Base-by-base conservation (phyloP, 306 rosid species). In the Casuarina cunninghamiana region DNA sequence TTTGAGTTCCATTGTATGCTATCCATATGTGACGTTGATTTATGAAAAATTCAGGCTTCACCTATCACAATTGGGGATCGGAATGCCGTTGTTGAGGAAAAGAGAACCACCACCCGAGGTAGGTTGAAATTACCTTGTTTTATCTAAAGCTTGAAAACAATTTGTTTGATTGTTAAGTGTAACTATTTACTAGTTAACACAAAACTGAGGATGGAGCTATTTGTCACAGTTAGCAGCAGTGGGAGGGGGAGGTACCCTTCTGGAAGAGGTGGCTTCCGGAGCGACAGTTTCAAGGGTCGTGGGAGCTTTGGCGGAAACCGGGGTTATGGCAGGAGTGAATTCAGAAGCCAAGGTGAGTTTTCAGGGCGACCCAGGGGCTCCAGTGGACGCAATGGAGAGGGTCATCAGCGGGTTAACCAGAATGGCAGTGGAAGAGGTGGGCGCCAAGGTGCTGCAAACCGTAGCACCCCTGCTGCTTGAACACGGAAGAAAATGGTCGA, bases 21-120 rank as follows among this genome's bases (percentile, higher is more conserved):
- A 17, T 66, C 42, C 42, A 4, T 41, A 21, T 77, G 17, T 38
- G 75, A 75, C 71, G 35, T 54, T 68, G 35, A 71, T 43, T 78
- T 60, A 26, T 63, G 50, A 80, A 75, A 42, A 81, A 79, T 82
- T 61, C 85, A 95, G 99, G 96, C 97, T 48, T 87, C 97, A 13
- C 91, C 96, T 16, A 80, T 96, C 62, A 78, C 66, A 44, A 82
- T 96, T 32, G 96, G 97, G 6, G 96, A 90, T 80, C 93, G 87
- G 75, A 89, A 71, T 72, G 97, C 98, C 71, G 88, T 84, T 78
- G 77, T 96, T 2, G 99, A 96, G 91, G 97, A 90, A 83, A 96
- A 96, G 85, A 93, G 91, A 88, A 91, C 99, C 63, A 87, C 93
- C 19, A 96, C 97, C 53, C 90, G 98, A 85, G 99, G 99, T 93